Evolutionary conservation across 306 rosid species (phyloP).

Genomic region (Trichosanthes truncata): DNA sequence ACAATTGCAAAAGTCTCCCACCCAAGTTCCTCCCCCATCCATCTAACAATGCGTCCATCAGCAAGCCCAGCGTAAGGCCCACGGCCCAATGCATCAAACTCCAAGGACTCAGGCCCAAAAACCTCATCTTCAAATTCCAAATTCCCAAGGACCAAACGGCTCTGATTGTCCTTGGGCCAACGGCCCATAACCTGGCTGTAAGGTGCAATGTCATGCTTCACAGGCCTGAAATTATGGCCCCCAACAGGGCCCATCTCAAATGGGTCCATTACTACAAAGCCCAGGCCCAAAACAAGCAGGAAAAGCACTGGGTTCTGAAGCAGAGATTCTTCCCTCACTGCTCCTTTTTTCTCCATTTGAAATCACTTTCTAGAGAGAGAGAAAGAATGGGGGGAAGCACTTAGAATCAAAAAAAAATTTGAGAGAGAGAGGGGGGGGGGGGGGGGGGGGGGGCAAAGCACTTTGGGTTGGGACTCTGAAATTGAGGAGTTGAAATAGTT

Average conservation of each 20-base stretch:
- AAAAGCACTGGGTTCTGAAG: slow-evolving; percentile 62
- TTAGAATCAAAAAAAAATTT: not conserved
- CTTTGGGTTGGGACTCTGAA: not conserved
- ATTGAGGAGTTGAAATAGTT: not conserved
- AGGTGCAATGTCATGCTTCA: slow-evolving; percentile 69
- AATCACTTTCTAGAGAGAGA: not conserved
- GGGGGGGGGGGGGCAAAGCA: not conserved
- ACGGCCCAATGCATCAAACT: slow-evolving; percentile 58
- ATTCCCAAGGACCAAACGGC: slow-evolving; percentile 54
- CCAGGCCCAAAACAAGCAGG: slow-evolving; percentile 38
- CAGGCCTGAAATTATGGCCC: slow-evolving; percentile 57
- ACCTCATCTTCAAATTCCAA: slow-evolving; percentile 56
- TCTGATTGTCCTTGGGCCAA: slow-evolving; percentile 78
- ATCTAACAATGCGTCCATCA: slow-evolving; percentile 82
- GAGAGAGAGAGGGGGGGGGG: not conserved
- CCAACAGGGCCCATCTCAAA: slow-evolving; percentile 65
- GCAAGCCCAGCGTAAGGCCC: slow-evolving; percentile 91
- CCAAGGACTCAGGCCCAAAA: slow-evolving; percentile 86
- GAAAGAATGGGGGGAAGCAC: not conserved
- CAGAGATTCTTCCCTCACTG: slow-evolving; percentile 47
- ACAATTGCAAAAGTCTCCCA: slow-evolving; percentile 94
- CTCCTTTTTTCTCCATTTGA: slow-evolving; percentile 59
- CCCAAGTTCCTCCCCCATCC: slow-evolving; percentile 79
- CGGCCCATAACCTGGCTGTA: slow-evolving; percentile 63
- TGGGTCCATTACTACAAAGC: slow-evolving; percentile 79